Evolutionary conservation across 257 asterid genomes (phyloP), one percentile per base, ranked within the genome.

Genomic region (Scutellaria galericulata): DNA sequence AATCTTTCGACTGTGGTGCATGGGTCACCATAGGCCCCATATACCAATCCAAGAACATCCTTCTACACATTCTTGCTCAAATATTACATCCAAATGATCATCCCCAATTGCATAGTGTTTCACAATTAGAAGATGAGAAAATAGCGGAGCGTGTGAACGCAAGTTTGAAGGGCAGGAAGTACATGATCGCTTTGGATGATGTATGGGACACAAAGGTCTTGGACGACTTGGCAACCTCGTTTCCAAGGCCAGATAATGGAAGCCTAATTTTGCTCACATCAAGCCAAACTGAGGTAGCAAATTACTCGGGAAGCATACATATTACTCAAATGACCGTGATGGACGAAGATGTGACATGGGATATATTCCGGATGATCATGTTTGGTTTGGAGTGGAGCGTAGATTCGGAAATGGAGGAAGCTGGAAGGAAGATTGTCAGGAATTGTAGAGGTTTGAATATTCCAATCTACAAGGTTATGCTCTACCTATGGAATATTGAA

Each of bases 391-490:
- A 13, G n/a, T 11, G 73, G 37, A 31, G 37, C 4, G 5, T 5
- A 4, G 5, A 31, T 39, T 5, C 13, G 7, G 9, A 44, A 13
- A 52, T 71, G 0, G 59, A 48, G 52, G 50, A 65, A 39, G 37
- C 12, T n/a, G 81, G 77, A 1, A 65, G 27, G 59, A 65, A 57
- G 81, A 77, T 77, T 64, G 70, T 52, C 0, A 5, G 15, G 20
- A 71, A 71, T 39, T 71, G 81, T 7, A 60, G 27, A 10, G 84
- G 87, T 5, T 76, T 71, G 11, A 75, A 71, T 27, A 71, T 83
- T 0, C 52, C 62, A 14, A 15, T 78, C 2, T 41, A 48, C 45
- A 27, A 77, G 44, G 42, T 78, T 12, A 72, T 68, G 0, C 65
- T 66, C 1, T 11, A 62, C 53, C 66, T 84, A 1, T 31, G 57